Evolutionary conservation across 225 moss, liverwort and hornwort species (phyloP), one percentile per base, ranked within the genome.

Genomic region (Straminergon stramineum): DNA sequence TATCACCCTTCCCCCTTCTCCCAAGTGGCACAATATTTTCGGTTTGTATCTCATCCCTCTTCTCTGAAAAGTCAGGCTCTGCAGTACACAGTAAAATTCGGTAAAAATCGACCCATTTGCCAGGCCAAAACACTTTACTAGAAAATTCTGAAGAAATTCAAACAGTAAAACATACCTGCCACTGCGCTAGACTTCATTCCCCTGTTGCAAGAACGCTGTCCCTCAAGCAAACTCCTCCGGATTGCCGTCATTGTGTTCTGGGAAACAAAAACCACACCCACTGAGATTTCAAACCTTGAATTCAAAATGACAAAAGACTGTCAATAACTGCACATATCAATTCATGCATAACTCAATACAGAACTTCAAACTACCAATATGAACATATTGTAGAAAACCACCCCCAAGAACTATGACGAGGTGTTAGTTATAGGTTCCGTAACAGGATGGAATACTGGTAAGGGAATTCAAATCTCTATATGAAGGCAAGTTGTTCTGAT

Each of bases 31-130:
- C 52, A 55, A 88, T 68, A 51, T 70, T 88, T 84, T 93, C 92
- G 43, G 67, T 74, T 69, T 88, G 92, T 26, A 88, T 71, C 77
- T 89, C 92, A 86, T 93, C 88, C 66, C 92, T 91, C 81, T 92
- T 93, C 63, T 92, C 94, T 39, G 93, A 87, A 85, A 92, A 95
- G 28, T 92, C 91, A 66, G 94, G 87, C 84, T 95, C 94, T 95
- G 89, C 61, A 91, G 58, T 69, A 92, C 37, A 81, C 45, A 37
- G 45, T 39, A 63, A 39, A 84, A 39, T 58, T 64, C 71, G 68
- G 45, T 75, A 43, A 62, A 86, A 28, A 51, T 67, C 41, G 91
- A 51, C 39, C 74, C 75, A 69, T 22, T 57, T 75, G 32, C 34
- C 74, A 64, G 39, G 52, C 14, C 66, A 85, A 82, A 85, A 13